Conservation (phyloP, 2,329 filamentous ascomycete species). For the Arthrobotrys entomopaga region DNA sequence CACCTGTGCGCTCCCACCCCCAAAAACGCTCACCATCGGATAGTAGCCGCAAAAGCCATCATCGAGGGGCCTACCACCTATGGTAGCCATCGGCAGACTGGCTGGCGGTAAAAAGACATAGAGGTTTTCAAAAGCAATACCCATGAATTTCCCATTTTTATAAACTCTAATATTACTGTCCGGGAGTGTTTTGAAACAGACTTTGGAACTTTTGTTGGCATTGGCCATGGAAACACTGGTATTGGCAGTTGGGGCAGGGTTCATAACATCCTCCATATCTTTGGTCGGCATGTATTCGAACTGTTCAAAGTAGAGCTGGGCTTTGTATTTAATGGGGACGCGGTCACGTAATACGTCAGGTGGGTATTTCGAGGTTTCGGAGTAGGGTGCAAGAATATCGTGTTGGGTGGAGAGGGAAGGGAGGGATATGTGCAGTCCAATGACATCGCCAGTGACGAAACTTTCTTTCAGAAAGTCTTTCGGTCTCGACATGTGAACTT, state of each 20-base stretch:
- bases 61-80: constrained; percentile 85
- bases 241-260: constrained; percentile 67
- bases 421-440: constrained; percentile 90
- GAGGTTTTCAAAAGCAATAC: constrained; percentile 86
- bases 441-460: constrained; percentile 77
- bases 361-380: constrained; percentile 68
- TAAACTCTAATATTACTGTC: constrained; percentile 87
- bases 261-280: constrained; percentile 85
- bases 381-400: constrained; percentile 69
- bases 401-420: constrained; percentile 86
- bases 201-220: constrained; percentile 32
- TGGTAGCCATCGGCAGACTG: constrained; percentile 75
- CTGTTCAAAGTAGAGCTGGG: constrained; percentile 91
- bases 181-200: constrained; percentile 64
- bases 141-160: constrained; percentile 88
- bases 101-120: constrained; percentile 92
- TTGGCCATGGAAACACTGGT: constrained; percentile 21
- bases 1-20: constrained; percentile 87
- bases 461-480: constrained; percentile 83
- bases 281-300: constrained; percentile 89
- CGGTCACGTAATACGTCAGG: constrained; percentile 92
- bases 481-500: constrained; percentile 92
- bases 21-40: constrained; percentile 90
- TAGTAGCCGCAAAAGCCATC: constrained; percentile 97
- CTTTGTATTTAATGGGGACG: constrained; percentile 92